phyloP scores from a whole-genome alignment of 2,329 filamentous ascomycete genomes.

The Aspergillus piperis region DNA sequence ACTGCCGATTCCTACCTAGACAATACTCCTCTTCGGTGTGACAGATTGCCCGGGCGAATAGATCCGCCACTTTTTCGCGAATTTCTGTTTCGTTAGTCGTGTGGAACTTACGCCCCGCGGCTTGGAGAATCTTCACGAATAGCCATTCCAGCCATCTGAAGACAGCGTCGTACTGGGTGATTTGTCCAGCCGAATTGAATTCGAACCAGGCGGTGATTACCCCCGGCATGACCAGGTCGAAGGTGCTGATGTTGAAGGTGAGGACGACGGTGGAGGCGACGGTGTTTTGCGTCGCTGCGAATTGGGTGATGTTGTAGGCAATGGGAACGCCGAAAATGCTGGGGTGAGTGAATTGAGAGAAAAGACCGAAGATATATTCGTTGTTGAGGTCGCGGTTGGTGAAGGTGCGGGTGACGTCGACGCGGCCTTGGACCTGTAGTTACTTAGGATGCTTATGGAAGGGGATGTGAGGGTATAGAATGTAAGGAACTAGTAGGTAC shows the following conservation, averaged over 20 bases:
- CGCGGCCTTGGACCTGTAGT: slow-evolving; percentile 28
- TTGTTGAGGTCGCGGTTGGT: slow-evolving; percentile 29
- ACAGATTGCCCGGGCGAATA: slow-evolving; percentile 26
- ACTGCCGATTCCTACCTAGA: slow-evolving; percentile 24
- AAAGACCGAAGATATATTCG: slow-evolving; percentile 32
- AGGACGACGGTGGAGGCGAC: slow-evolving; percentile 25
- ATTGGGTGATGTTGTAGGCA: slow-evolving; percentile 29
- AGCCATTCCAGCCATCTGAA: slow-evolving; percentile 26
- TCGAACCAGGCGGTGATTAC: slow-evolving; percentile 17
- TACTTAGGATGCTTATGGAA: not conserved
- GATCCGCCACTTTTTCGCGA: not conserved
- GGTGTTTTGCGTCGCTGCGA: slow-evolving; percentile 25
- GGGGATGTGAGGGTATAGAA: not conserved
- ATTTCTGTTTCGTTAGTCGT: slow-evolving; percentile 11
- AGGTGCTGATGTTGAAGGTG: slow-evolving; percentile 27
- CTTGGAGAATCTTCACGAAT: slow-evolving; percentile 1
- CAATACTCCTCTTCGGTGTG: slow-evolving; percentile 24
- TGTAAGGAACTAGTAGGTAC: slow-evolving; percentile 10
- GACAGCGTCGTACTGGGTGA: slow-evolving; percentile 20
- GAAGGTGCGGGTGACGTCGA: slow-evolving; percentile 30
- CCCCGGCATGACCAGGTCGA: slow-evolving; percentile 23
- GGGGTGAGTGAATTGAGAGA: slow-evolving; percentile 21
- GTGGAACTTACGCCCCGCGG: slow-evolving; percentile 20
- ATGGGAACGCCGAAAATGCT: slow-evolving; percentile 26
- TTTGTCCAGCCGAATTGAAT: slow-evolving; percentile 16